Evolutionary conservation across 768 basidiomycete genomes (phyloP), one percentile per base, ranked within the genome.

Genomic region (Leccinum longicurvipes): DNA sequence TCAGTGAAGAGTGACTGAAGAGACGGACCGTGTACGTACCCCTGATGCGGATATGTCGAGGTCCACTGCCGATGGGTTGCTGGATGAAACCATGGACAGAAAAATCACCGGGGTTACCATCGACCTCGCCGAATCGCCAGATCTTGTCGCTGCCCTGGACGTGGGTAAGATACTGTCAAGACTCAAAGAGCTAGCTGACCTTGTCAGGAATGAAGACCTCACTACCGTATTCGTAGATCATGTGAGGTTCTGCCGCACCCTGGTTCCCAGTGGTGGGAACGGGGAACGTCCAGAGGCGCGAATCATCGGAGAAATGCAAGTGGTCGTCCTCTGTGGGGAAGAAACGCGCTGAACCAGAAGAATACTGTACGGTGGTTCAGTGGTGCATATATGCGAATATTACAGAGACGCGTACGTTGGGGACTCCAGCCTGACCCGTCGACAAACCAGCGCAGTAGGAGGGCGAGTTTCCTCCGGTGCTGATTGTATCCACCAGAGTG

Each of bases 191-290:
- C 11, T 45, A 29, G 67, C 79, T 51, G 52, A 86, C 86, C 66
- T 87, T 73, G 70, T 87, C 87, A 0, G 86, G 80, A 8, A 89
- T 74, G 59, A 88, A 76, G 9, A 89, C 63, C 60, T 89, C 86
- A 8, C 63, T 64, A 6, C 74, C 73, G 62, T 82, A 73, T 68
- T 85, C 77, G 28, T 84, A 67, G 0, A 79, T 76, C 84, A 85
- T 84, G 65, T 89, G 87, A 11, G 87, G 86, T 66, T 86, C 80
- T 1, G 86, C 84, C 7, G 74, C 72, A 27, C 56, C 56, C 34
- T 57, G 42, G 3, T 50, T 50, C 2, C 69, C 57, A 0, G 71
- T 69, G 11, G 63, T 62, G 2, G 78, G 72, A 0, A 69, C 71
- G 14, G 85, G 81, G 74, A 89, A 88, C 12, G 77, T 77, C 66